A percentile compares a stretch with the other conserved stretches of the same genome.
These are phyloP conservation scores for Trichophyton equinum DNA, from an alignment of 2,329 filamentous ascomycete genomes.

Conservation along the genomic window DNA sequence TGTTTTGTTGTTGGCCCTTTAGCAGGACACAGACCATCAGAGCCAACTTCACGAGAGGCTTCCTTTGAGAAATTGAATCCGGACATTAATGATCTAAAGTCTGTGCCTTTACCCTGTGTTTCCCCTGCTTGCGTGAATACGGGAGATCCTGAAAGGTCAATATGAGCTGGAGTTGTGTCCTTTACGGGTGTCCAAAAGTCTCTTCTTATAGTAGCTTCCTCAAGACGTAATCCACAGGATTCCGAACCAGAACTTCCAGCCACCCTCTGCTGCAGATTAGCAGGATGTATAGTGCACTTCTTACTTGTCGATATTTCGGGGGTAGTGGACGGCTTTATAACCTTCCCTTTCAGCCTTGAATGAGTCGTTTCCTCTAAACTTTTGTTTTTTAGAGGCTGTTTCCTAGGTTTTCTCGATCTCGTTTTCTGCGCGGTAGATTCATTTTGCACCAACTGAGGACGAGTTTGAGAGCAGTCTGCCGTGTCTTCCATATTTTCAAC, in stretches of 20 bases:
- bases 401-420: conserved; percentile 16
- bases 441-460: not conserved
- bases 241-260: not conserved
- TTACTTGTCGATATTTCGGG: conserved; percentile 10
- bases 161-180: conserved; percentile 23
- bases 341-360: conserved; percentile 25
- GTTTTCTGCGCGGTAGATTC: not conserved
- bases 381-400: conserved; percentile 18
- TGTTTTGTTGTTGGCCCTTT: conserved; percentile 25
- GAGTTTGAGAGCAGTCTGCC: not conserved
- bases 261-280: not conserved
- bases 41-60: conserved; percentile 8
- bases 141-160: conserved; percentile 12
- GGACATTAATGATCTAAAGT: conserved; percentile 28
- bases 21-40: conserved; percentile 10
- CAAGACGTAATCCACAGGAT: conserved; percentile 17
- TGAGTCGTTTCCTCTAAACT: conserved; percentile 20
- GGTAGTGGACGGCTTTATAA: conserved; percentile 22
- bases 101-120: not conserved
- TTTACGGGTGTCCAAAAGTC: conserved; percentile 57
- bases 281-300: not conserved
- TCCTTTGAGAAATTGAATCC: conserved; percentile 21
- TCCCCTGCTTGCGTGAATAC: conserved; percentile 1
- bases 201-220: conserved; percentile 43
- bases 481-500: not conserved